Percentiles rank a stretch among this genome's conserved stretches.
Conservation (phyloP, 2,329 filamentous ascomycete genomes). For the Arthroderma sp. region DNA sequence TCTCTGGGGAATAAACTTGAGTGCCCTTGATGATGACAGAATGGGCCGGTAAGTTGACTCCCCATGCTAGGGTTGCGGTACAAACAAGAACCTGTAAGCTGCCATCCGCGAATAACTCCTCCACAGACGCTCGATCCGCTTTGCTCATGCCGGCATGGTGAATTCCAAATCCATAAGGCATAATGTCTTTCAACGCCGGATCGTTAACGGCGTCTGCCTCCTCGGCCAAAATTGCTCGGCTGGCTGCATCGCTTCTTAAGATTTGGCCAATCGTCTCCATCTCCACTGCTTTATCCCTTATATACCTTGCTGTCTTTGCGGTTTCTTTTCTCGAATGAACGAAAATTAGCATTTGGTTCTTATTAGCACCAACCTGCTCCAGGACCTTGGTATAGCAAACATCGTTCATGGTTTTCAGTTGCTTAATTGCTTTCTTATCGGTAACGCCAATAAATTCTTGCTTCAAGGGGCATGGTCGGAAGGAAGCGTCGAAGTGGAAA, state of each 20-base stretch:
- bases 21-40: slow-evolving; percentile 99
- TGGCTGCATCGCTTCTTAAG: slow-evolving; percentile 80
- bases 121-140: slow-evolving; percentile 86
- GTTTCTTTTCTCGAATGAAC: slow-evolving; percentile 98
- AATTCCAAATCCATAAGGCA: slow-evolving; percentile 95
- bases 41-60: slow-evolving; percentile 93
- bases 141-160: slow-evolving; percentile 96
- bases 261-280: slow-evolving; percentile 95
- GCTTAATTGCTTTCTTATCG: slow-evolving; percentile 96
- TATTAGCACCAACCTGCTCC: slow-evolving; percentile 82
- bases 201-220: slow-evolving; percentile 74
- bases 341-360: slow-evolving; percentile 98
- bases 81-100: slow-evolving; percentile 91
- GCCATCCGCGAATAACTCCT: slow-evolving; percentile 84
- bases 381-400: slow-evolving; percentile 96
- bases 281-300: slow-evolving; percentile 93
- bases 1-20: slow-evolving; percentile 94
- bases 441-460: slow-evolving; percentile 97
- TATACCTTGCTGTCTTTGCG: slow-evolving; percentile 90
- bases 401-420: slow-evolving; percentile 98
- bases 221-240: slow-evolving; percentile 72
- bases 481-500: slow-evolving; percentile 94
- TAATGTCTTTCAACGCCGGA: slow-evolving; percentile 76
- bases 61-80: slow-evolving; percentile 96
- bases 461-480: slow-evolving; percentile 80